Percentiles rank a stretch among this genome's conserved stretches.
These are phyloP conservation scores for Moesziomyces parantarcticus DNA, from an alignment of 1,284 basidiomycete genomes.

Conservation along the genomic window DNA sequence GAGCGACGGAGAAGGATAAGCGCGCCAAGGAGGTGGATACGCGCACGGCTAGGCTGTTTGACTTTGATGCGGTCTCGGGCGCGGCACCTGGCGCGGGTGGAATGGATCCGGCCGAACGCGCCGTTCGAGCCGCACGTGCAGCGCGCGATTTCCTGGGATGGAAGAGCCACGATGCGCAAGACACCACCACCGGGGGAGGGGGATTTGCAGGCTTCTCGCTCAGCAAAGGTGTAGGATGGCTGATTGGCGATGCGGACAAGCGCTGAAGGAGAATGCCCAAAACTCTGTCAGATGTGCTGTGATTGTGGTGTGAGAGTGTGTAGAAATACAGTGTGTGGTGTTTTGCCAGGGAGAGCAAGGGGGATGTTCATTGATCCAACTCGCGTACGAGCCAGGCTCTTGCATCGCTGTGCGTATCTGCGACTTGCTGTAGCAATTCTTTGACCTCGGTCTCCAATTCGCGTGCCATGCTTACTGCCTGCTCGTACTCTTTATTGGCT, in stretches of 20 bases:
- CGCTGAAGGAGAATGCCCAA: constrained; percentile 1
- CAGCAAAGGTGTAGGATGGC: constrained; percentile 40
- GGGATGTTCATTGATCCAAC: background rate
- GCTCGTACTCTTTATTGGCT: constrained; percentile 30
- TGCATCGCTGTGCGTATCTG: background rate
- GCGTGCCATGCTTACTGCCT: background rate
- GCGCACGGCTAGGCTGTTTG: constrained; percentile 42
- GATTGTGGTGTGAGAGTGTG: too few species aligned
- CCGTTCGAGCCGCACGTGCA: constrained; percentile 42
- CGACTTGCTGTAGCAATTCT: background rate
- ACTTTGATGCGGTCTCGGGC: constrained; percentile 30
- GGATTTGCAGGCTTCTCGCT: constrained; percentile 38
- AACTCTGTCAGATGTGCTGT: too few species aligned
- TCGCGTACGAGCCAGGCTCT: background rate
- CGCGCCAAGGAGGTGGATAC: constrained; percentile 16
- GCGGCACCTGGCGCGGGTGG: background rate
- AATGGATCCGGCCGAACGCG: constrained; percentile 35
- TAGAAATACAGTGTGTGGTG: too few species aligned
- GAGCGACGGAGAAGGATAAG: background rate
- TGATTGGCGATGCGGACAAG: constrained; percentile 42
- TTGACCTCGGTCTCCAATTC: background rate
- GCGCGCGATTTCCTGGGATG: constrained; percentile 50
- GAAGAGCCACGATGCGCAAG: constrained; percentile 15
- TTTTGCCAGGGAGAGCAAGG: too few species aligned
- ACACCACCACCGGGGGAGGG: background rate